A percentile compares a stretch with the other conserved stretches of the same genome.
These are phyloP conservation scores for Arachnomyces sp. DNA, from an alignment of 2,329 filamentous ascomycete species.

Conservation along the genomic window DNA sequence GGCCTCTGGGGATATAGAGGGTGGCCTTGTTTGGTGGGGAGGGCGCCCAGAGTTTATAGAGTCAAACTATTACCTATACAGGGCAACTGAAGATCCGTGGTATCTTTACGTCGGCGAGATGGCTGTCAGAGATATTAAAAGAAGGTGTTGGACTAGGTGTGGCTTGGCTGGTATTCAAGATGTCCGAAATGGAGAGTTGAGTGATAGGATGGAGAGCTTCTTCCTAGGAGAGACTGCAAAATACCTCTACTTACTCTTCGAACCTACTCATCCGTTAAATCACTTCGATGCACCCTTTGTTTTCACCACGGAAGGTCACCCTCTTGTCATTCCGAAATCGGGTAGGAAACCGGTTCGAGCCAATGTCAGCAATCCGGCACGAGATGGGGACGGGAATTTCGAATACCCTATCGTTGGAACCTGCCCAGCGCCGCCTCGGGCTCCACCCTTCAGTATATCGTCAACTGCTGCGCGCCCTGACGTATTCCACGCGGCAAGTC, in stretches of 20 bases:
- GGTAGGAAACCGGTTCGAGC: constrained; percentile 6
- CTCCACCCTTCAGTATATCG: constrained; percentile 64
- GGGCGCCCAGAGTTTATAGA: constrained; percentile 95
- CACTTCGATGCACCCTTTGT: constrained; percentile 79
- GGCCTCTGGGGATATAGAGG: constrained; percentile 72
- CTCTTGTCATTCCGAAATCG: constrained; percentile 66
- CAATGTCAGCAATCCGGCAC: constrained; percentile 7
- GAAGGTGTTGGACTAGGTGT: constrained; percentile 81
- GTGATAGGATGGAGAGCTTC: constrained; percentile 97
- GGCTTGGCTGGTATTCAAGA: constrained; percentile 89
- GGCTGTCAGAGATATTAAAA: constrained; percentile 79
- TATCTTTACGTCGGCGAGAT: constrained; percentile 95
- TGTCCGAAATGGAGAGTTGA: constrained; percentile 73
- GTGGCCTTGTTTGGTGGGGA: constrained; percentile 87
- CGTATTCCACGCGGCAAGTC: constrained; percentile 78
- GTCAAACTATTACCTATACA: constrained; percentile 92
- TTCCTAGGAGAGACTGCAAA: constrained; percentile 95
- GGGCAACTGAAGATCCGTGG: constrained; percentile 89
- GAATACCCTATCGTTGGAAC: constrained; percentile 34
- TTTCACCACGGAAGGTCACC: constrained; percentile 94
- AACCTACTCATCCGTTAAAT: constrained; percentile 78
- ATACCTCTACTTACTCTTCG: constrained; percentile 88
- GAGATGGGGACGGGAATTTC: constrained; percentile 4
- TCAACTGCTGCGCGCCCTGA: constrained; percentile 71
- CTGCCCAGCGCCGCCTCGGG: constrained; percentile 58